Conservation (phyloP, 371 early-diverging fungal genomes). For the Dinochytrium kinnereticum region DNA sequence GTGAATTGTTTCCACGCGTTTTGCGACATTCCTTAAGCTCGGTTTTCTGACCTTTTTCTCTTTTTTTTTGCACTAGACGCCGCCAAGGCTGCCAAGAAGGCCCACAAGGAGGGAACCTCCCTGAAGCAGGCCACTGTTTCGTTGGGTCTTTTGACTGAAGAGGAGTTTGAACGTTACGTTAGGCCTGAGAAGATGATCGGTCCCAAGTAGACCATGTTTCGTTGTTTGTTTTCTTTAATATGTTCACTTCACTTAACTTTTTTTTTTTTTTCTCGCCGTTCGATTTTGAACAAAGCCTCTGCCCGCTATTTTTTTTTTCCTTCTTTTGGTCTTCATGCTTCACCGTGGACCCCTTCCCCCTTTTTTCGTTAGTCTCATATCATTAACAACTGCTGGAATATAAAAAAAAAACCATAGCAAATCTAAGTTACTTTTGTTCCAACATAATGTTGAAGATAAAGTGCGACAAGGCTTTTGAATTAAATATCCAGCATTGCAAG, state of each 20-base stretch:
- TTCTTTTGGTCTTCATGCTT: not conserved
- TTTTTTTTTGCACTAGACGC: conserved; percentile 73
- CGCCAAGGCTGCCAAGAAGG: conserved; percentile 93
- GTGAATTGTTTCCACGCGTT: not conserved
- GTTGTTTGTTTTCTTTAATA: not conserved
- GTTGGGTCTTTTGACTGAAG: conserved; percentile 77
- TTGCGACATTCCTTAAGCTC: not conserved
- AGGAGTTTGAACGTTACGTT: conserved; percentile 92
- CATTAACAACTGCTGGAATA: not conserved
- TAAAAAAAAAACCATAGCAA: not conserved
- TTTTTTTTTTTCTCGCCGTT: not conserved
- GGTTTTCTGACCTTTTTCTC: not conserved
- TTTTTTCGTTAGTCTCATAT: no score
- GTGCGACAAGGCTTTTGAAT: no score
- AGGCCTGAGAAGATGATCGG: conserved; percentile 81
- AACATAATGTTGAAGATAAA: no score
- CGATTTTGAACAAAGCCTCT: not conserved
- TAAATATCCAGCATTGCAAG: not conserved
- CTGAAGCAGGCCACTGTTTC: conserved; percentile 87
- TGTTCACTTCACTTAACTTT: not conserved
- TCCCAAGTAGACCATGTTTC: conserved; percentile 19
- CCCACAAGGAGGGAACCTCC: conserved; percentile 76
- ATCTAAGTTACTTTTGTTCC: no score
- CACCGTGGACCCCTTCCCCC: no score
- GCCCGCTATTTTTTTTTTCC: not conserved